phyloP scores from a whole-genome alignment of 192 early-diverging fungal genomes.

The Backusella morwellensis region DNA sequence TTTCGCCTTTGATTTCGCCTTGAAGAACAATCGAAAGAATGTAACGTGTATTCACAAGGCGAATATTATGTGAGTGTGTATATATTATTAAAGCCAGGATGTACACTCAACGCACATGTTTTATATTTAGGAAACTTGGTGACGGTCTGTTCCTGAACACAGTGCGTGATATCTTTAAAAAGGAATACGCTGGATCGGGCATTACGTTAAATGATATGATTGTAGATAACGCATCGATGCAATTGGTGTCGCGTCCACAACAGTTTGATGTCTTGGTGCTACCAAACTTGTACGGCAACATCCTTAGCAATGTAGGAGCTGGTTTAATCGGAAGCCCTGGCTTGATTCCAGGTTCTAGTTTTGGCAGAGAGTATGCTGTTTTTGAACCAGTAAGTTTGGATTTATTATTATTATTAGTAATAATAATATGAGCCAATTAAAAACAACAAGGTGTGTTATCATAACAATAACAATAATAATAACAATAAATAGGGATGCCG shows the following conservation, averaged over 20 bases:
- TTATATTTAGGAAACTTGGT: conserved; percentile 75
- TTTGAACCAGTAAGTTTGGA: conserved; percentile 80
- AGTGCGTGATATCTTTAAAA: conserved; percentile 83
- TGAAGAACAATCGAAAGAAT: conserved; percentile 96
- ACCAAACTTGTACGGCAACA: conserved; percentile 99
- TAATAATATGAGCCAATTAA: too few relatives aligned
- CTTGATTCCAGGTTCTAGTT: conserved; percentile 95
- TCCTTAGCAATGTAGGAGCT: conserved; percentile 96
- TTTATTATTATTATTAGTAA: neutral
- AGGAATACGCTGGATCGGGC: conserved; percentile 82
- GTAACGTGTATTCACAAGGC: conserved; percentile 99
- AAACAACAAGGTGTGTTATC: too few relatives aligned
- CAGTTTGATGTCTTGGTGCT: conserved; percentile 99
- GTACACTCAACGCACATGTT: neutral
- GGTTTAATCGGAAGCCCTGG: conserved; percentile 96
- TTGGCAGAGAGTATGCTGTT: conserved; percentile 94
- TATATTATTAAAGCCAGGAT: neutral
- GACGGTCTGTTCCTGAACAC: conserved; percentile 97
- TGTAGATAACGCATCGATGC: conserved; percentile 99
- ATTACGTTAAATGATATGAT: conserved; percentile 99
- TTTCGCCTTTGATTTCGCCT: conserved; percentile 98
- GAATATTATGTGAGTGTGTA: conserved; percentile 86
- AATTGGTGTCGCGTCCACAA: conserved; percentile 92
- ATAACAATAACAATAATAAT: neutral
- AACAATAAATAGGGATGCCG: conserved; percentile 68